These are phyloP conservation scores for Gastrolobium villosum DNA, from an alignment of 306 rosid genomes.

Conservation along the genomic window DNA sequence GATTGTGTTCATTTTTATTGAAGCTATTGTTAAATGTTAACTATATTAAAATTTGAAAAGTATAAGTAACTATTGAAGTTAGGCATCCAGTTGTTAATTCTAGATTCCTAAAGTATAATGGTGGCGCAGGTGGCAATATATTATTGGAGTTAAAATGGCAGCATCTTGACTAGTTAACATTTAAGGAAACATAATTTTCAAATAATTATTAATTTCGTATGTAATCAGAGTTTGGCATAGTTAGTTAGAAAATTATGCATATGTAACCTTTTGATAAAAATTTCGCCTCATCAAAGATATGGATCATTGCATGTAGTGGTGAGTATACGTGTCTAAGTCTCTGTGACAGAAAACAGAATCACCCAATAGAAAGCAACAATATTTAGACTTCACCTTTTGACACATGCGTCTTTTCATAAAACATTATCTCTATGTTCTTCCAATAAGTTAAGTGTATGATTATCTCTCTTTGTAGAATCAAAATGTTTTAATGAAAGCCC, in stretches of 20 bases:
- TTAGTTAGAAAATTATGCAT: neutral
- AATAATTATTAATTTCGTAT: neutral
- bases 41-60: too few species aligned
- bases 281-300: neutral
- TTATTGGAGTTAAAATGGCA: neutral
- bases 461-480: too few species aligned
- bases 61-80: neutral
- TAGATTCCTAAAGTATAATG: neutral
- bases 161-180: constrained; percentile 1
- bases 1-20: neutral
- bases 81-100: neutral
- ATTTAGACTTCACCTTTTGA: constrained; percentile 3
- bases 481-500: neutral
- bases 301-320: neutral
- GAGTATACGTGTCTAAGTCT: neutral
- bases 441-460: too few species aligned
- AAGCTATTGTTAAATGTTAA: neutral
- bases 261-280: neutral
- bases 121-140: neutral
- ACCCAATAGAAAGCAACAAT: constrained; percentile 28
- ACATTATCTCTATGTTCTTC: too few species aligned
- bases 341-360: constrained; percentile 27
- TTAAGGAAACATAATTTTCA: constrained; percentile 12
- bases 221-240: neutral
- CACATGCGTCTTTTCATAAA: too few species aligned